phyloP scores from a whole-genome alignment of 2,329 filamentous ascomycete genomes.

The Colletotrichum aenigma region DNA sequence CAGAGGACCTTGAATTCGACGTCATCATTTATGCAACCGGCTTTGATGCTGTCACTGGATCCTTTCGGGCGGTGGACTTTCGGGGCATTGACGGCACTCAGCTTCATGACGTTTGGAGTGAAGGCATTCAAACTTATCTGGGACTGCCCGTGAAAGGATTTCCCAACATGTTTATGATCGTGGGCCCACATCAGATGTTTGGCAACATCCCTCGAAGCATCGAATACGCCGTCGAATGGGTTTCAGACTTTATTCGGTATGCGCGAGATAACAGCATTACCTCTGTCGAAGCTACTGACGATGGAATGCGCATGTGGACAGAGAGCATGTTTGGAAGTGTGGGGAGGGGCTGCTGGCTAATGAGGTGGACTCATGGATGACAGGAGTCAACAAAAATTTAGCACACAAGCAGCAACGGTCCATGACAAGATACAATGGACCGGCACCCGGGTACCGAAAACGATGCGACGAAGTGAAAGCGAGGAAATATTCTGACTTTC shows the following conservation, averaged over 20 bases:
- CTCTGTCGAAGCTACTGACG: conserved; percentile 42
- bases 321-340: conserved; percentile 51
- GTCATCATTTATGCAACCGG: conserved; percentile 45
- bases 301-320: conserved; percentile 47
- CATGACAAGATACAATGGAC: conserved; percentile 51
- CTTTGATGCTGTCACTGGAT: conserved; percentile 36
- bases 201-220: conserved; percentile 46
- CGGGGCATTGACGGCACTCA: conserved; percentile 28
- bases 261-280: conserved; percentile 35
- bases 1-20: conserved; percentile 36
- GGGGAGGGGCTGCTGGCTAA: conserved; percentile 47
- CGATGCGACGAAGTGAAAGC: conserved; percentile 37
- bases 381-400: conserved; percentile 57
- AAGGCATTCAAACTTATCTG: conserved; percentile 40
- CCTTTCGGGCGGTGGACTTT: conserved; percentile 38
- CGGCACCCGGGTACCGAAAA: conserved; percentile 46
- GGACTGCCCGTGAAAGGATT: conserved; percentile 45
- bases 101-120: conserved; percentile 37
- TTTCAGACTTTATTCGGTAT: conserved; percentile 37
- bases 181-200: conserved; percentile 48
- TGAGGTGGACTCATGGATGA: conserved; percentile 60
- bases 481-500: neutral
- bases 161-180: conserved; percentile 53
- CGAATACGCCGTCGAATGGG: conserved; percentile 45
- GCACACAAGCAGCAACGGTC: conserved; percentile 48